These are phyloP conservation scores for Claviceps humidiphila DNA, from an alignment of 2,329 filamentous ascomycete genomes.

Conservation along the genomic window DNA sequence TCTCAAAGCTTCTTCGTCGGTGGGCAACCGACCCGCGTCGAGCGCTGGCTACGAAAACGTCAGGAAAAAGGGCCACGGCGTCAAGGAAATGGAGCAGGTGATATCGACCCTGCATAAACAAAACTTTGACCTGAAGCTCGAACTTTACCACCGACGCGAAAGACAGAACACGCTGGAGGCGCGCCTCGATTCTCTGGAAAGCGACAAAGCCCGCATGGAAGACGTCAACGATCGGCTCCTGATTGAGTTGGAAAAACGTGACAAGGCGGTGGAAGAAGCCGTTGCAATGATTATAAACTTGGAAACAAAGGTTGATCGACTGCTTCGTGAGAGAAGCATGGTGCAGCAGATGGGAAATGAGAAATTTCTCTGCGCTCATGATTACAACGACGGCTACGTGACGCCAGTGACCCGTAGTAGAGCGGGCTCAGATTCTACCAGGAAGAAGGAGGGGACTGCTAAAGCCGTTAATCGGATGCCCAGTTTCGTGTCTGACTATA, in stretches of 20 bases:
- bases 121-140: conserved; percentile 65
- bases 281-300: conserved; percentile 55
- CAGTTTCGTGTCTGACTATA: conserved; percentile 49
- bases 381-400: conserved; percentile 16
- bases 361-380: conserved; percentile 20
- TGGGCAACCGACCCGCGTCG: conserved; percentile 28
- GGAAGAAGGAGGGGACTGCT: conserved; percentile 16
- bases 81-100: conserved; percentile 57
- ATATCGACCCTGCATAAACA: conserved; percentile 59
- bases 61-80: conserved; percentile 42
- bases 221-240: conserved; percentile 46
- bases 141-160: conserved; percentile 56
- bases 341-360: conserved; percentile 36
- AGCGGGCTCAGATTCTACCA: conserved; percentile 9
- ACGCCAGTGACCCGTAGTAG: conserved; percentile 10
- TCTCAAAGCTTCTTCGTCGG: conserved; percentile 19
- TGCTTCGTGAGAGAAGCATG: conserved; percentile 40
- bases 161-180: conserved; percentile 47
- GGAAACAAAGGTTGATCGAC: conserved; percentile 44
- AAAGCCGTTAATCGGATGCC: conserved; percentile 43
- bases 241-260: conserved; percentile 50
- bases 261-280: conserved; percentile 58
- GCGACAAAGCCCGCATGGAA: conserved; percentile 38
- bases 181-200: conserved; percentile 40
- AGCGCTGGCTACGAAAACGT: conserved; percentile 25